Evolutionary conservation across 2,329 filamentous ascomycete species (phyloP).

Genomic region (Venturia nashicola): DNA sequence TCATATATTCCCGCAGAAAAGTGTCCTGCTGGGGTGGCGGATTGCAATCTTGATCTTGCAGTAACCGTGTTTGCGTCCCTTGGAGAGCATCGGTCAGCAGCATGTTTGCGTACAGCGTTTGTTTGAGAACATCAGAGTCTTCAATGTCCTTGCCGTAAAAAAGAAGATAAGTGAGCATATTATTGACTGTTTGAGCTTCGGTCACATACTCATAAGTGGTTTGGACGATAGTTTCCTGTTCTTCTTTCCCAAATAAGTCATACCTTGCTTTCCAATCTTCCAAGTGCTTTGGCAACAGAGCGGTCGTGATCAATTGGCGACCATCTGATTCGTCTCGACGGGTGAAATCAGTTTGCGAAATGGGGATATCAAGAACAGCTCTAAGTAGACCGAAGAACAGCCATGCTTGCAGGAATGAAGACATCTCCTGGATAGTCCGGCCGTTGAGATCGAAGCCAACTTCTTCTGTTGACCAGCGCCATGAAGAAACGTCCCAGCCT

Average conservation of each 20-base stretch:
- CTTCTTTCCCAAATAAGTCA: neutral
- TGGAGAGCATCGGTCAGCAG: neutral
- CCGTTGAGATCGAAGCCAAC: neutral
- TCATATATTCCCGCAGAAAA: too few species aligned
- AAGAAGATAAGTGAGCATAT: neutral
- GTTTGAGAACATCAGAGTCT: neutral
- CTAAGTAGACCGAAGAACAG: neutral
- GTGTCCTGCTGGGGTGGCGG: too few species aligned
- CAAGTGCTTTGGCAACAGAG: neutral
- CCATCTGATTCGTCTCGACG: neutral
- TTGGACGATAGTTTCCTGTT: neutral
- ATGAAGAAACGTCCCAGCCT: neutral
- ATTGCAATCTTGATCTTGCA: too few species aligned
- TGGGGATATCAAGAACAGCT: neutral
- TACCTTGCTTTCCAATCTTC: neutral
- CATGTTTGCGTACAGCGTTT: neutral
- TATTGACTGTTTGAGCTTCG: neutral
- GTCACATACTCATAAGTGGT: neutral
- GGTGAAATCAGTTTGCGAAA: neutral
- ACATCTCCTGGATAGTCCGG: neutral
- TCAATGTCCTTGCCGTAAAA: neutral
- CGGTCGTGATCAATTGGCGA: neutral
- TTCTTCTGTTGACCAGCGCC: neutral
- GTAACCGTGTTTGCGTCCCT: neutral
- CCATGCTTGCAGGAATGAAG: neutral